Percentiles rank a stretch among this genome's conserved stretches.
phyloP scores from a whole-genome alignment of 2,329 filamentous ascomycete species.

The Diaporthe eres region DNA sequence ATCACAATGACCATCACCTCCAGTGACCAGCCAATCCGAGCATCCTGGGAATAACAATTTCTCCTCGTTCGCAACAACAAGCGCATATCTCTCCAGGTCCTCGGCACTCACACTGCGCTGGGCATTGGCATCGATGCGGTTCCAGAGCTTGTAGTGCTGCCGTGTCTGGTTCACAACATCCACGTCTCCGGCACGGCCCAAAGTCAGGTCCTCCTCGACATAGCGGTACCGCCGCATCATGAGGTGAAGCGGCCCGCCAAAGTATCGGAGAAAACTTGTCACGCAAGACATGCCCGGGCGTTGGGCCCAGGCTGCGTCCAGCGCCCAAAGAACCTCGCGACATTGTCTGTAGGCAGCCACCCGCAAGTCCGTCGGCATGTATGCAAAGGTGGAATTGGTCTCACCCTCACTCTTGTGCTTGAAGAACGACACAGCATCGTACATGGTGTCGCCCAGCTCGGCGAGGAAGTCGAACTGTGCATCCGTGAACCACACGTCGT shows the following conservation, averaged over 20 bases:
- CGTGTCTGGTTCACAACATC: not conserved
- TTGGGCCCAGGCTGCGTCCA: not conserved
- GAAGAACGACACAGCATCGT: conserved; percentile 6
- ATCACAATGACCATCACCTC: not conserved
- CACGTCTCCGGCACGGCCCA: not conserved
- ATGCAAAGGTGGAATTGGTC: conserved; percentile 3
- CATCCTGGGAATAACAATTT: not conserved
- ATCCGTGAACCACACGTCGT: not conserved
- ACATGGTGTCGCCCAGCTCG: conserved; percentile 9
- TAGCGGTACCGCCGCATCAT: conserved; percentile 16
- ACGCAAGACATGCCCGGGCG: not conserved
- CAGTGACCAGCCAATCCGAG: not conserved
- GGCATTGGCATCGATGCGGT: not conserved
- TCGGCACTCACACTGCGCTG: not conserved
- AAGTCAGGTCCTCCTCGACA: not conserved
- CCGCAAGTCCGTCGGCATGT: not conserved
- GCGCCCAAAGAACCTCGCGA: conserved; percentile 1
- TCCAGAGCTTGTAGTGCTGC: conserved; percentile 5
- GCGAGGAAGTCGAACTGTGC: conserved; percentile 7
- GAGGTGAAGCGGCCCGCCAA: not conserved
- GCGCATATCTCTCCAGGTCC: not conserved
- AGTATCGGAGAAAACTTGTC: not conserved
- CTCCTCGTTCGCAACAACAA: not conserved
- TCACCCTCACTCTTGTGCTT: conserved; percentile 6
- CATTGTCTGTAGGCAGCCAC: conserved; percentile 6